phyloP scores from a whole-genome alignment of 169 alveolate species.

The Eimeria maxima region DNA sequence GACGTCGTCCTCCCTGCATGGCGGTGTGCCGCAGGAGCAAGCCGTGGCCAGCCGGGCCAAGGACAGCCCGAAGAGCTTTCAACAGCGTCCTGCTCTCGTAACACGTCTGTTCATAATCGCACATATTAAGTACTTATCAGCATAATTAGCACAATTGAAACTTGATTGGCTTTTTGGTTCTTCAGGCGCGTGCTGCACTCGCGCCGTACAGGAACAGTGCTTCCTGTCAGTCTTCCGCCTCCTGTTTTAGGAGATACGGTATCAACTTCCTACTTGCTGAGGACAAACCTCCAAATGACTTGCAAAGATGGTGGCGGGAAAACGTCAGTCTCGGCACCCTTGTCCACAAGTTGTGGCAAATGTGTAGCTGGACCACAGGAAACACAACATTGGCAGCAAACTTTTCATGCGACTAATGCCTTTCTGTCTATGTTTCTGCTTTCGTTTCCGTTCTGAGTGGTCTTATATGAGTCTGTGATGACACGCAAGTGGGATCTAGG shows the following conservation, averaged over 20 bases:
- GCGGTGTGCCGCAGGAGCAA: conserved; percentile 75
- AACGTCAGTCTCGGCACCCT: conserved; percentile 39
- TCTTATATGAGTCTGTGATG: not conserved
- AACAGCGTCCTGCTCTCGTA: conserved; percentile 7
- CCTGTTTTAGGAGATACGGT: conserved; percentile 73
- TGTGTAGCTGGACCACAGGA: not conserved
- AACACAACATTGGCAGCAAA: not conserved
- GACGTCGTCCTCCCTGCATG: conserved; percentile 13
- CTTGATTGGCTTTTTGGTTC: conserved; percentile 21
- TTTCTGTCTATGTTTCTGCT: not conserved
- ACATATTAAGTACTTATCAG: not conserved
- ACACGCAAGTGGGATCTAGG: not conserved
- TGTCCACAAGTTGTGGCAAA: not conserved
- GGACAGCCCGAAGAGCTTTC: conserved; percentile 72
- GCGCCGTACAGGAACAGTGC: conserved; percentile 57
- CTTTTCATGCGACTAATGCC: not conserved
- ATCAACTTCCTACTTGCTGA: conserved; percentile 3
- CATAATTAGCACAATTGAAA: not conserved
- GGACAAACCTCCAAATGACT: conserved; percentile 49
- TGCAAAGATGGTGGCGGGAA: conserved; percentile 77
- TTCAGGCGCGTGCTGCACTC: conserved; percentile 3
- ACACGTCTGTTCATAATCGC: not conserved
- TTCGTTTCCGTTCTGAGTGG: not conserved
- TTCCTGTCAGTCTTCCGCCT: conserved; percentile 78
- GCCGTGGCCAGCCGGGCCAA: conserved; percentile 71